Evolutionary conservation across 495 filamentous ascomycete species (phyloP).

Genomic region (Aspergillus affinis): DNA sequence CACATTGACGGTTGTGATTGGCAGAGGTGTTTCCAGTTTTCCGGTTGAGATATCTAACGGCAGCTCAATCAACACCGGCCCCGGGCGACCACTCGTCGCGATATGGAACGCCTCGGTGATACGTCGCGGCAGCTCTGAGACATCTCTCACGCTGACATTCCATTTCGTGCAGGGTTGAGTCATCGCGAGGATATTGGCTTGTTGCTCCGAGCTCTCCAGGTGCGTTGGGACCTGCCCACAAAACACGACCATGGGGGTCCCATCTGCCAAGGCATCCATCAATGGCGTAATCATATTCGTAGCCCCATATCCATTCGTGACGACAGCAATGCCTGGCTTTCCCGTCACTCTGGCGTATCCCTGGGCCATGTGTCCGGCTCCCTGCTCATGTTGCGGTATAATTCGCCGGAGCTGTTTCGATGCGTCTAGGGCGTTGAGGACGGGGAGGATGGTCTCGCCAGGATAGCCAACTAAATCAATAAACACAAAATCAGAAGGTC

Average conservation of each 20-base stretch:
- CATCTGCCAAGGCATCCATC: constrained; percentile 61
- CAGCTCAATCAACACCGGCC: constrained; percentile 61
- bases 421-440: constrained; percentile 64
- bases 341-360: constrained; percentile 62
- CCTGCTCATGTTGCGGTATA: constrained; percentile 62
- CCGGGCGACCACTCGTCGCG: constrained; percentile 58
- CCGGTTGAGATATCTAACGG: constrained; percentile 60
- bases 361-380: constrained; percentile 66
- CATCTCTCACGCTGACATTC: constrained; percentile 61
- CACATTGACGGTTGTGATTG: constrained; percentile 52
- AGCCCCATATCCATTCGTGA: constrained; percentile 64
- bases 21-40: constrained; percentile 51
- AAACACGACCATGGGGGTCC: constrained; percentile 63
- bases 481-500: neutral
- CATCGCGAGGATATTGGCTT: constrained; percentile 63
- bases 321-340: constrained; percentile 62
- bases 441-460: constrained; percentile 50
- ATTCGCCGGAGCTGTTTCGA: constrained; percentile 62
- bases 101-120: constrained; percentile 66
- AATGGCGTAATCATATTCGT: constrained; percentile 64
- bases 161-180: constrained; percentile 63
- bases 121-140: constrained; percentile 55
- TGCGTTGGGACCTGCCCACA: constrained; percentile 57
- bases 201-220: constrained; percentile 59
- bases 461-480: constrained; percentile 40